phyloP scores from a whole-genome alignment of 352 stramenopile genomes.

The Plasmopara muralis region DNA sequence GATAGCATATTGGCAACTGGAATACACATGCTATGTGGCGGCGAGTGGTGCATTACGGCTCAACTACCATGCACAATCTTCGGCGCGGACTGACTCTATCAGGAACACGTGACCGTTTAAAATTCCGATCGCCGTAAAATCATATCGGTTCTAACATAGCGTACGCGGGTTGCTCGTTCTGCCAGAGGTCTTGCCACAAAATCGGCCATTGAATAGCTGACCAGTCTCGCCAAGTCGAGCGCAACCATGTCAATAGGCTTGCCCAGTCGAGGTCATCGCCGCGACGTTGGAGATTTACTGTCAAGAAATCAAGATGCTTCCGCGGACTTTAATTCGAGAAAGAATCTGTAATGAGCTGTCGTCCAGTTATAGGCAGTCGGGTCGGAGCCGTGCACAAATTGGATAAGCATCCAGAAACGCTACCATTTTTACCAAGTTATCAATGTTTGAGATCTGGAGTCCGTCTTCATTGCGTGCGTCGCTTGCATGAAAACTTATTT shows the following conservation, averaged over 20 bases:
- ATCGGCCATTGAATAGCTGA: not conserved
- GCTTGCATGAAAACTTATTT: not conserved
- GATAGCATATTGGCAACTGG: not conserved
- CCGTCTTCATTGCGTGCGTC: not conserved
- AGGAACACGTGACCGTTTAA: not conserved
- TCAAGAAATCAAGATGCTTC: not conserved
- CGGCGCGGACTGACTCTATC: not conserved
- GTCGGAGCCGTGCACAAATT: not conserved
- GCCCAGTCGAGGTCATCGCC: not conserved
- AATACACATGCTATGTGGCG: not conserved
- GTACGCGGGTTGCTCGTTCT: not conserved
- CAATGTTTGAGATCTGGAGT: not conserved
- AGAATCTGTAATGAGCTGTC: not conserved
- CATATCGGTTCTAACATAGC: not conserved
- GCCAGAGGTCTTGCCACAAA: not conserved
- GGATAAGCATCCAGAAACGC: not conserved
- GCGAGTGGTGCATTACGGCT: not conserved
- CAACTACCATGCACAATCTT: not conserved
- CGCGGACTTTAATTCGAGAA: not conserved
- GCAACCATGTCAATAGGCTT: not conserved
- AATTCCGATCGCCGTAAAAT: not conserved
- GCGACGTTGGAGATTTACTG: not conserved
- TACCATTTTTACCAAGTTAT: too few relatives aligned
- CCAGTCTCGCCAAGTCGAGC: not conserved
- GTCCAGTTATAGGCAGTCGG: not conserved